phyloP scores from a whole-genome alignment of 164 flowering plant species.

The Vitis rupestris region DNA sequence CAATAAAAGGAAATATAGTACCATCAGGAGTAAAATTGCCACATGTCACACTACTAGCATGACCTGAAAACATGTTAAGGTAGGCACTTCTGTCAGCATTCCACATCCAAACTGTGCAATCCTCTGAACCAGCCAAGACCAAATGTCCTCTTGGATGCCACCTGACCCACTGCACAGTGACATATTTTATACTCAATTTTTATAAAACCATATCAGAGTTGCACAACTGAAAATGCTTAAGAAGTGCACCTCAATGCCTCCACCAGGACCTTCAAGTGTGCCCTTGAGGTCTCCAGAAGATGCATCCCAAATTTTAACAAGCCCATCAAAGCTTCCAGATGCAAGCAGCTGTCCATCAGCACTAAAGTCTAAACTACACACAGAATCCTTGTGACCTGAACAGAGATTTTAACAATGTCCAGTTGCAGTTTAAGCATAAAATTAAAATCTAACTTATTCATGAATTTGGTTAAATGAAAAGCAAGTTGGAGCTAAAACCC shows the following conservation, averaged over 20 bases:
- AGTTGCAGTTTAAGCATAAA: background rate
- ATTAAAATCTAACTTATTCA: background rate
- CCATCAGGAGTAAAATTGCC: conserved; percentile 99
- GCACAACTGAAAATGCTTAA: background rate
- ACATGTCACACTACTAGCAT: conserved; percentile 73
- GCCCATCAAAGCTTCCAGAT: conserved; percentile 84
- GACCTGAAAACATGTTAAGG: conserved; percentile 73
- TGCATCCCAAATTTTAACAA: conserved; percentile 70
- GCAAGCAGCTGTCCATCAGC: conserved; percentile 86
- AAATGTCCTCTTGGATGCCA: conserved; percentile 97
- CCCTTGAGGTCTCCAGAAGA: conserved; percentile 55
- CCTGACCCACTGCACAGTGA: conserved; percentile 72
- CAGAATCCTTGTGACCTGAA: conserved; percentile 81
- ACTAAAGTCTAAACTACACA: conserved; percentile 72
- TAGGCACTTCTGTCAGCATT: conserved; percentile 74
- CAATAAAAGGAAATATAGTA: conserved; percentile 18
- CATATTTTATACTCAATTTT: conserved; percentile 11
- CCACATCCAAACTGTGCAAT: conserved; percentile 88
- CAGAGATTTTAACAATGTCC: background rate
- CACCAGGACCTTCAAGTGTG: conserved; percentile 78
- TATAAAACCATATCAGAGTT: background rate
- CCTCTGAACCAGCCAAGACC: conserved; percentile 89
- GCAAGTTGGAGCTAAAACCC: background rate
- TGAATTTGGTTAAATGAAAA: background rate
- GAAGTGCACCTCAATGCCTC: conserved; percentile 73